Conservation (phyloP, 1,139 yeast species). For the Scheffersomyces parashehatae region DNA sequence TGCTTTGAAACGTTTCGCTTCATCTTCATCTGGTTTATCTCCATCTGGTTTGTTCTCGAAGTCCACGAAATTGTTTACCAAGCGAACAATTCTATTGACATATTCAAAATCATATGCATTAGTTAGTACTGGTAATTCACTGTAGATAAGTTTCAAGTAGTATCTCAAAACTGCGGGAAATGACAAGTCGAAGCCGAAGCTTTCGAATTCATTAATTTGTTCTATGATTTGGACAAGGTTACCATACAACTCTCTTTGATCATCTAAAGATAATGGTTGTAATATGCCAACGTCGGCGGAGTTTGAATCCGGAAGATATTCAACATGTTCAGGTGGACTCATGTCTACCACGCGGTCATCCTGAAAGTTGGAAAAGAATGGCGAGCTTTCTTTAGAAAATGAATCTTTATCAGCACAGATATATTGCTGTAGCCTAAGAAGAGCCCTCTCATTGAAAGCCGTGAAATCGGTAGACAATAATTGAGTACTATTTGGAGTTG, state of each 20-base stretch:
- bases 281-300: not conserved
- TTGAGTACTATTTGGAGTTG: conserved; percentile 4
- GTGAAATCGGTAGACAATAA: conserved; percentile 18
- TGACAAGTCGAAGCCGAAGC: conserved; percentile 23
- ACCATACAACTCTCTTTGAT: conserved; percentile 15
- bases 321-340: not conserved
- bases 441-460: conserved; percentile 13
- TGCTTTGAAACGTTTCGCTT: conserved; percentile 16
- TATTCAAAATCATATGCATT: conserved; percentile 22
- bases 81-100: conserved; percentile 21
- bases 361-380: too few species aligned
- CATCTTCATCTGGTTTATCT: conserved; percentile 11
- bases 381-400: not conserved
- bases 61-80: conserved; percentile 27
- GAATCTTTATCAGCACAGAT: conserved; percentile 7
- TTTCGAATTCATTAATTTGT: conserved; percentile 29
- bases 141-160: conserved; percentile 24
- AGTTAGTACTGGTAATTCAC: conserved; percentile 19
- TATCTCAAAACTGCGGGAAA: conserved; percentile 24
- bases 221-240: conserved; percentile 28
- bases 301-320: not conserved
- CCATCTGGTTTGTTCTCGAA: conserved; percentile 29
- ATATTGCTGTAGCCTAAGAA: too few species aligned
- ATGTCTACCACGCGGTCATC: not conserved
- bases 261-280: conserved; percentile 16